Evolutionary conservation across 257 asterid species (phyloP), one percentile per base, ranked within the genome.

Genomic region (Solanum acaule): DNA sequence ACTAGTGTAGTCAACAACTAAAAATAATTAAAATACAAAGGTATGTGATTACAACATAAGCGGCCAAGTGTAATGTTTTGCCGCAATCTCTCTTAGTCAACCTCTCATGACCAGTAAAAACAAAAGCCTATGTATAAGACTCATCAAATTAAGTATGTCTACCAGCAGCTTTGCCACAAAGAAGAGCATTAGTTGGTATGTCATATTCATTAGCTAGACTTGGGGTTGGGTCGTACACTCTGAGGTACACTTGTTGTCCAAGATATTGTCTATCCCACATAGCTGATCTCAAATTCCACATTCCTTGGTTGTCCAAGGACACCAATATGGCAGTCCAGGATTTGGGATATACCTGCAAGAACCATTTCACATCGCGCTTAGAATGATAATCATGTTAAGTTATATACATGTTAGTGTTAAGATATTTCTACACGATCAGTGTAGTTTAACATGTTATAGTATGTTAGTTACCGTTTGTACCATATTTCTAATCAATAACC

Each of bases 261-360:
- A 97, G 94, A 90, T 97, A 96, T 37, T 95, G 98, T 76, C 96
- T 94, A 71, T 93, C 99, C 99, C 99, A 96, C 89, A 92, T 93
- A 6, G 99, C 98, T 6, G 99, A 95, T 91, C 99, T 94, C 93
- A 97, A 52, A 81, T 97, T 96, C 99, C 99, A 97, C 98, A 97
- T 97, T 0, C 99, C 99, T 88, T 97, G 98, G 93, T 97, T 96
- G 93, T 97, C 99, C 92, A 97, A 90, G 0, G 99, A 95, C 42
- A 95, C 98, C 11, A 95, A 49, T 72, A 97, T 96, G 1, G 96
- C 89, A 12, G 98, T 94, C 99, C 99, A 97, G 12, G 98, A 95
- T 8, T 88, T 91, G 0, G 99, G 99, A 90, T 95, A 97, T 40
- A 96, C 99, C 99, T 97, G 90, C 90, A 75, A 85, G 4, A 7